Evolutionary conservation across 2,329 filamentous ascomycete species (phyloP).

Genomic region (Calonectria multiphialidica): DNA sequence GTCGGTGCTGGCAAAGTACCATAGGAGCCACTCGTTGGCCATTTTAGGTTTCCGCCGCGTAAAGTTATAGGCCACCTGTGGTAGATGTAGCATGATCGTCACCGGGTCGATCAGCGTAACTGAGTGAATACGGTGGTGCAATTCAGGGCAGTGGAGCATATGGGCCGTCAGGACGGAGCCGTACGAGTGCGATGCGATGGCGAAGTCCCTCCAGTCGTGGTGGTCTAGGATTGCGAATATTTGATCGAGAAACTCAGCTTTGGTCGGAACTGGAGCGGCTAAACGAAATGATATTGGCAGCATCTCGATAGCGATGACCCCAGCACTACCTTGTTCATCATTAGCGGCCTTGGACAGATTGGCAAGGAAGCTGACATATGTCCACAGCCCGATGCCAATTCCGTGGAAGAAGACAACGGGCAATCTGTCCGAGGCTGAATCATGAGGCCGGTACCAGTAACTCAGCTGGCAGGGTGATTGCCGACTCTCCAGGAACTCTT

Average conservation of each 20-base stretch:
- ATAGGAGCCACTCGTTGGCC: constrained; percentile 79
- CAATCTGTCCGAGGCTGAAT: constrained; percentile 54
- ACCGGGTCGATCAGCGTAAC: constrained; percentile 71
- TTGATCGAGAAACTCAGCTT: constrained; percentile 66
- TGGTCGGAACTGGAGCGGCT: constrained; percentile 63
- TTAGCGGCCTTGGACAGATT: constrained; percentile 53
- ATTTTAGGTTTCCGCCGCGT: constrained; percentile 62
- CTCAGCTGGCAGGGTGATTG: constrained; percentile 65
- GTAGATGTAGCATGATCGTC: constrained; percentile 75
- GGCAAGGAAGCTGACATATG: constrained; percentile 71
- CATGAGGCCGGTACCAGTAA: constrained; percentile 76
- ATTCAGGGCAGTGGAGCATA: constrained; percentile 62
- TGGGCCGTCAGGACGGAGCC: constrained; percentile 74
- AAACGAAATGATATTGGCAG: constrained; percentile 74
- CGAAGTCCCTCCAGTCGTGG: constrained; percentile 69
- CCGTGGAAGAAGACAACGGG: constrained; percentile 79
- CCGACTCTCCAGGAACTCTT: constrained; percentile 58
- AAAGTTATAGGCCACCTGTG: constrained; percentile 80
- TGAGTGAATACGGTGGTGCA: constrained; percentile 63
- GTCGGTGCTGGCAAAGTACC: constrained; percentile 78
- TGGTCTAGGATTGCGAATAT: constrained; percentile 67
- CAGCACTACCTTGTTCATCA: constrained; percentile 58
- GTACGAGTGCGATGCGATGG: constrained; percentile 73
- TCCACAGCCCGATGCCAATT: constrained; percentile 76
- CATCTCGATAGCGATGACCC: constrained; percentile 75